Evolutionary conservation across 495 filamentous ascomycete genomes (phyloP).

Genomic region (Friedmanniomyces endolithicus): DNA sequence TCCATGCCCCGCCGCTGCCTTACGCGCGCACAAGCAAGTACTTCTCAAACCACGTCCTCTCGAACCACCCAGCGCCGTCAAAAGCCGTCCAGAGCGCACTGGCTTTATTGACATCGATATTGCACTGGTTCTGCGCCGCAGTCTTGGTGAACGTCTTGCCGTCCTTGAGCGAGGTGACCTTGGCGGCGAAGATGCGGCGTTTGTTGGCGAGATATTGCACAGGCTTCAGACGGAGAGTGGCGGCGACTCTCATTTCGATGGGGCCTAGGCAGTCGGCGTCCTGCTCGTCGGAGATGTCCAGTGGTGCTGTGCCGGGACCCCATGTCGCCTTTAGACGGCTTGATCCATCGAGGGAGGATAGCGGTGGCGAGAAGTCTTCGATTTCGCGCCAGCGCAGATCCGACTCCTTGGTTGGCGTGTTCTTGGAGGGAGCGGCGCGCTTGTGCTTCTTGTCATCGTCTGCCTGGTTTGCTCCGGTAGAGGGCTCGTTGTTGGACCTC

Average conservation of each 20-base stretch:
- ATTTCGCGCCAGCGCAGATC: slow-evolving; percentile 65
- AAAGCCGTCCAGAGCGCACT: slow-evolving; percentile 90
- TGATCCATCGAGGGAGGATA: slow-evolving; percentile 42
- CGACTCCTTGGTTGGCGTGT: slow-evolving; percentile 53
- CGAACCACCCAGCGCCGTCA: slow-evolving; percentile 81
- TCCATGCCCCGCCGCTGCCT: not conserved
- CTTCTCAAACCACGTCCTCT: slow-evolving; percentile 45
- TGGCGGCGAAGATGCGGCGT: slow-evolving; percentile 76
- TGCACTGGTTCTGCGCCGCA: slow-evolving; percentile 92
- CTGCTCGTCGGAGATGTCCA: slow-evolving; percentile 70
- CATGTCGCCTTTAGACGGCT: slow-evolving; percentile 64
- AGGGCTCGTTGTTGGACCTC: not conserved
- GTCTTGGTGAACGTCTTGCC: slow-evolving; percentile 92
- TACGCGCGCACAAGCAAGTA: slow-evolving; percentile 19
- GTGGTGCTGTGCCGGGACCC: slow-evolving; percentile 59
- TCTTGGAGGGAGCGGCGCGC: slow-evolving; percentile 24
- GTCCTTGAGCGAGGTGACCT: slow-evolving; percentile 53
- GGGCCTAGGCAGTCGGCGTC: slow-evolving; percentile 64
- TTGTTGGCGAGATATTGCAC: slow-evolving; percentile 92
- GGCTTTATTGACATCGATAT: slow-evolving; percentile 98
- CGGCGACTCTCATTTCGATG: slow-evolving; percentile 66
- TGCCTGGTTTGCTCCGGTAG: not conserved
- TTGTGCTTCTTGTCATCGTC: slow-evolving; percentile 14
- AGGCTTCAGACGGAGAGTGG: slow-evolving; percentile 70
- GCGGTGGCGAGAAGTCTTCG: slow-evolving; percentile 63